Conservation (phyloP, 257 asterid species). For the Oldenlandia corymbosa region DNA sequence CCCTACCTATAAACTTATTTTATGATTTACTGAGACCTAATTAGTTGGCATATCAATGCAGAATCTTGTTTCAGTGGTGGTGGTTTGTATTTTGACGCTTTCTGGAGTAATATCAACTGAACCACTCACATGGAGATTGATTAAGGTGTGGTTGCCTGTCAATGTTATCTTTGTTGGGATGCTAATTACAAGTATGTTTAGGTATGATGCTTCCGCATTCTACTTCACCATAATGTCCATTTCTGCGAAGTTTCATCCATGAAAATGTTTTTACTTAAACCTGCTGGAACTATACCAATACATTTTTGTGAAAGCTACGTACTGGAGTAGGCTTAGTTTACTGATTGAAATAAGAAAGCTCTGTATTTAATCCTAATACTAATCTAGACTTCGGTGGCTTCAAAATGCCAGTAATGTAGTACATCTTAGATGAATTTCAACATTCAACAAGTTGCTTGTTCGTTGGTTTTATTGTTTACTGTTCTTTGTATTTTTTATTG, state of each 20-base stretch:
- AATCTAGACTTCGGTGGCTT: not conserved
- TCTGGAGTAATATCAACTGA: conserved; percentile 70
- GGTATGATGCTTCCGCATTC: conserved; percentile 38
- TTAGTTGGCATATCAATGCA: conserved; percentile 33
- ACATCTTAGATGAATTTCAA: conserved; percentile 1
- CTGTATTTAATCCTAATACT: not conserved
- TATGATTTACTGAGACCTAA: not conserved
- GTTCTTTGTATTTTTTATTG: not conserved
- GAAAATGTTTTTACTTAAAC: not conserved
- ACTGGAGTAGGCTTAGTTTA: not conserved
- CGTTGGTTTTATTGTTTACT: not conserved
- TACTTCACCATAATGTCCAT: not conserved
- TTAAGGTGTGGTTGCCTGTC: conserved; percentile 91
- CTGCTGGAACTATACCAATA: not conserved
- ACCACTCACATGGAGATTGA: conserved; percentile 87
- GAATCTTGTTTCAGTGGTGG: conserved; percentile 74
- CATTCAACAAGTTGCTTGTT: not conserved
- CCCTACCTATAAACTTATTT: not conserved
- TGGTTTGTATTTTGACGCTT: conserved; percentile 52
- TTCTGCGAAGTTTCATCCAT: not conserved
- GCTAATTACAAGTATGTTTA: conserved; percentile 95
- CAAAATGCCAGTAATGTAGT: too few relatives aligned
- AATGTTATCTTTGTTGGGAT: conserved; percentile 89
- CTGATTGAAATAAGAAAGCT: not conserved
- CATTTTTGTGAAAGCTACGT: not conserved